Percentiles rank a stretch among this genome's conserved stretches.
Evolutionary conservation across 1,284 basidiomycete species (phyloP).

Genomic region (Moesziomyces sp.): DNA sequence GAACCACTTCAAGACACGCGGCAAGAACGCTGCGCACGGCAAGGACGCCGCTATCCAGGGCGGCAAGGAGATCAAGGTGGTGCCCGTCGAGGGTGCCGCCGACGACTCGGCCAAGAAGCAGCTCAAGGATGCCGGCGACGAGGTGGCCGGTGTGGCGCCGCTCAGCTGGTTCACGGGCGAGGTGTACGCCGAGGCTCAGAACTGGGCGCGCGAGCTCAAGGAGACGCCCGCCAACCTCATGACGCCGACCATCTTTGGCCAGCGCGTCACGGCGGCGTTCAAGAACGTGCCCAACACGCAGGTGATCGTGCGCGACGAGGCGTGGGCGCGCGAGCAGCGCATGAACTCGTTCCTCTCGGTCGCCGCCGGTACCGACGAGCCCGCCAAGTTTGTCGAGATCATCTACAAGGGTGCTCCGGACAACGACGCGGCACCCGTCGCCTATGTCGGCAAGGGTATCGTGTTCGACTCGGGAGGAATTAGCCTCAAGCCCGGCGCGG

Average conservation of each 20-base stretch:
- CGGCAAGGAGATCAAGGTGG: constrained; percentile 57
- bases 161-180: constrained; percentile 65
- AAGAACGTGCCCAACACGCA: constrained; percentile 77
- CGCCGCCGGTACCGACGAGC: constrained; percentile 82
- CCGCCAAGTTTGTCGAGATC: constrained; percentile 87
- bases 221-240: constrained; percentile 81
- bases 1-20: constrained; percentile 66
- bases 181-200: constrained; percentile 82
- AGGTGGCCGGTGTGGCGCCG: constrained; percentile 52
- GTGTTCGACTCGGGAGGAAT: constrained; percentile 83
- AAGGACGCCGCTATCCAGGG: constrained; percentile 55
- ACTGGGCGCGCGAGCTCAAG: constrained; percentile 84
- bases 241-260: constrained; percentile 74
- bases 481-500: constrained; percentile 78
- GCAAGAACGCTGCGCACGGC: constrained; percentile 50
- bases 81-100: constrained; percentile 48
- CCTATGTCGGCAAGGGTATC: constrained; percentile 81
- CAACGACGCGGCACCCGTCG: constrained; percentile 74
- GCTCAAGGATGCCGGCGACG: constrained; percentile 58
- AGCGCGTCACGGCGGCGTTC: constrained; percentile 78
- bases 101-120: constrained; percentile 56
- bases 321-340: constrained; percentile 84
- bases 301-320: constrained; percentile 80
- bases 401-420: constrained; percentile 81
- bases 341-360: constrained; percentile 92